Conservation (phyloP, 257 asterid species). For the Solanum megistacrolobum region DNA sequence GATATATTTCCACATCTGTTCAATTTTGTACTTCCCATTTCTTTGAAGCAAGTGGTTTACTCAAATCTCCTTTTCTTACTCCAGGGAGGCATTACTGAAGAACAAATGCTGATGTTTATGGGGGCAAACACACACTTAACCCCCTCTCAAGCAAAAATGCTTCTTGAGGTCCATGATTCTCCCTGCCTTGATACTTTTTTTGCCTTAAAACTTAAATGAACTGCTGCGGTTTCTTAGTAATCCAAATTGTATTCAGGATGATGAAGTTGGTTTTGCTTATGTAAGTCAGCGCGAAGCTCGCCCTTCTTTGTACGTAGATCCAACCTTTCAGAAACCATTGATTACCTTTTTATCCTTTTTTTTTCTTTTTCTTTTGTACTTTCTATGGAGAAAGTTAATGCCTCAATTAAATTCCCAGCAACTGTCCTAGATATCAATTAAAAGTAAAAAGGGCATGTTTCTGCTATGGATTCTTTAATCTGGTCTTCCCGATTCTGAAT, state of each 20-base stretch:
- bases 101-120: conserved; percentile 92
- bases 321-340: neutral
- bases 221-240: neutral
- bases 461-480: neutral
- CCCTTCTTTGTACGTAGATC: conserved; percentile 75
- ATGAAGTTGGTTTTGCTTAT: conserved; percentile 84
- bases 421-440: neutral
- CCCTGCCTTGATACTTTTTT: neutral
- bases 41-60: neutral
- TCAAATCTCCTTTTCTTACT: neutral
- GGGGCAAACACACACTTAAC: conserved; percentile 77
- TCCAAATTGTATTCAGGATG: conserved; percentile 51
- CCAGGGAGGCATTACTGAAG: conserved; percentile 98
- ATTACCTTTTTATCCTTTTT: neutral
- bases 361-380: neutral
- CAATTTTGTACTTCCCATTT: neutral
- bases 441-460: neutral
- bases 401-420: neutral
- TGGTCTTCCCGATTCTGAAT: neutral
- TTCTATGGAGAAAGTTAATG: neutral
- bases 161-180: conserved; percentile 60
- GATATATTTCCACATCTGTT: neutral
- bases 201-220: neutral
- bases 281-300: conserved; percentile 90
- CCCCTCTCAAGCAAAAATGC: conserved; percentile 61